phyloP scores from a whole-genome alignment of 345 rosid species.

The Eucalyptus victrix region DNA sequence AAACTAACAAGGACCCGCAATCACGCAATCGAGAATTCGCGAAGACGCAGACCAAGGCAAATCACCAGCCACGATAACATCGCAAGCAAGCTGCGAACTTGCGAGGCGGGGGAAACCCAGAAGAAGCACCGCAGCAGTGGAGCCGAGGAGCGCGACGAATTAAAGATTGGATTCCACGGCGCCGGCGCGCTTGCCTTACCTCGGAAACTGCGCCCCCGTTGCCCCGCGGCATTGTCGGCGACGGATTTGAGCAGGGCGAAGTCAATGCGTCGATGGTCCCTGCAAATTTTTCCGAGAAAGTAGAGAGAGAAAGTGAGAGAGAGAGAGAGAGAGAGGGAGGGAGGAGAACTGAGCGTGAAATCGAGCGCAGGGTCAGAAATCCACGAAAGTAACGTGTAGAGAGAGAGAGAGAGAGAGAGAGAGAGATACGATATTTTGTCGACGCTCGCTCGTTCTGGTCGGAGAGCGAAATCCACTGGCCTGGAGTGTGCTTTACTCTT shows the following conservation, averaged over 20 bases:
- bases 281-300: neutral
- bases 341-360: neutral
- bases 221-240: neutral
- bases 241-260: neutral
- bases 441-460: neutral
- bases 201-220: neutral
- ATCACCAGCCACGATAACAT: neutral
- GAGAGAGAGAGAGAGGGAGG: neutral
- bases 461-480: neutral
- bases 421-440: neutral
- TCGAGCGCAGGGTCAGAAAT: neutral
- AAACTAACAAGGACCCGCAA: neutral
- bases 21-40: neutral
- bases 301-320: neutral
- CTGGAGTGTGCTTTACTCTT: neutral
- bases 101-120: neutral
- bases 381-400: neutral
- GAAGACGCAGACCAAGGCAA: neutral
- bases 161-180: neutral
- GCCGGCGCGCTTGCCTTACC: neutral
- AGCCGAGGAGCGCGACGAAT: neutral
- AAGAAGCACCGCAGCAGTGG: neutral
- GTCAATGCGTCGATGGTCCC: neutral
- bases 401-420: neutral
- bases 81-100: neutral